Evolutionary conservation across 2,329 filamentous ascomycete genomes (phyloP).

Genomic region (Magnaporthiopsis incrustans): DNA sequence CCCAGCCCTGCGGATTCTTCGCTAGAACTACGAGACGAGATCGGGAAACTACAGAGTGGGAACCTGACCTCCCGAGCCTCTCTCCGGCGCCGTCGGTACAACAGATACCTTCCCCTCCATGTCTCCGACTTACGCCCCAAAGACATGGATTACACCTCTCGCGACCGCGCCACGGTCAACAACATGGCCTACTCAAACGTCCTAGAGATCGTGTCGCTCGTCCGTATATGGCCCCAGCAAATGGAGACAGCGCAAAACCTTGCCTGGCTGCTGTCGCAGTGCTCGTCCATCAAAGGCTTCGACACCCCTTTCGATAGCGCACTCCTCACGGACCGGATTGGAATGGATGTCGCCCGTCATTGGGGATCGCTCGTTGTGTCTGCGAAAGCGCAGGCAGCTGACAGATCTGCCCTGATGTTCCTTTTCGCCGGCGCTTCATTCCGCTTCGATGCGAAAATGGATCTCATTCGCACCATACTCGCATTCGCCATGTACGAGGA

Average conservation of each 20-base stretch:
- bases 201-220: not conserved
- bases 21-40: not conserved
- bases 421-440: slow-evolving; percentile 18
- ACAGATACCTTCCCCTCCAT: not conserved
- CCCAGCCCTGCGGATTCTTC: not conserved
- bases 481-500: slow-evolving; percentile 33
- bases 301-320: slow-evolving; percentile 13
- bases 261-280: slow-evolving; percentile 14
- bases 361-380: slow-evolving; percentile 19
- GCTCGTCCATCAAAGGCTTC: slow-evolving; percentile 16
- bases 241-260: slow-evolving; percentile 13
- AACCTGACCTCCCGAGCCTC: slow-evolving; percentile 1
- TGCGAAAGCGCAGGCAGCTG: slow-evolving; percentile 6
- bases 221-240: not conserved
- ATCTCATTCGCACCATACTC: slow-evolving; percentile 26
- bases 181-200: slow-evolving; percentile 4
- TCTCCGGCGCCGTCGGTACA: not conserved
- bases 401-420: slow-evolving; percentile 17
- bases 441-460: slow-evolving; percentile 17
- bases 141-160: slow-evolving; percentile 13
- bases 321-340: slow-evolving; percentile 17
- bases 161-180: slow-evolving; percentile 12
- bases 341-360: slow-evolving; percentile 14
- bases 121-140: too few species aligned
- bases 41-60: not conserved